Base-by-base conservation (phyloP, 805 yeast species). In the Kluyveromyces starmeri region DNA sequence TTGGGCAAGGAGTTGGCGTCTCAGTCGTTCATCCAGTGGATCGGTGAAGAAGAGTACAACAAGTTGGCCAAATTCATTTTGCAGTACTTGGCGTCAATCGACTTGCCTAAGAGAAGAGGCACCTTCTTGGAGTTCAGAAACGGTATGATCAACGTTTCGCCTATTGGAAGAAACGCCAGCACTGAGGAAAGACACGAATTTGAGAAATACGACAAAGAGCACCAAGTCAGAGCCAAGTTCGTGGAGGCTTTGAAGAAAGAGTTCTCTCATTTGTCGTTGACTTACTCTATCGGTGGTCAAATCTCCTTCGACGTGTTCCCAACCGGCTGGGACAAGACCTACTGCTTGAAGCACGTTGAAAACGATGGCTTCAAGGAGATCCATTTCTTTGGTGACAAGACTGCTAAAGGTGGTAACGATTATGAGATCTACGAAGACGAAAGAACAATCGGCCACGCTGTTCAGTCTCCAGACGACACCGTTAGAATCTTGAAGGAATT, bases 301-400 rank as follows among this genome's bases (percentile, higher is more conserved):
- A 92, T 92, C 62, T 89, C 97, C 22, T 92, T 92, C 55, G 99
- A 92, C 57, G 97, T 92, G 45, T 92, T 92, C 89, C 99, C 99
- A 70, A 84, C 96, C 45, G 98, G 99, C 58, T 92, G 99, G 99
- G 99, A 92, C 67, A 92, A 92, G 76, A 92, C 99, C 43, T 92
- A 89, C 71, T 84, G 95, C 65, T 75, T 92, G 59, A 86, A 81
- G 65, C 98, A 89, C 65, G 88, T 92, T 51, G 84, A 67, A 53
- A 63, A 70, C 41, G 96, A 89, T 65, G 77, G 81, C 46, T 92
- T 88, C 69, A 71, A 77, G 55, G 72, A 75, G 51, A 85, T 92
- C 53, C 97, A 92, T 70, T 92, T 92, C 78, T 92, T 92, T 59
- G 98, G 99, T 67, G 99, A 92, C 74, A 92, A 92, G 74, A 73